A percentile compares a stretch with the other conserved stretches of the same genome.
Evolutionary conservation across 768 basidiomycete genomes (phyloP).

Genomic region (Tricholoma furcatifolium): DNA sequence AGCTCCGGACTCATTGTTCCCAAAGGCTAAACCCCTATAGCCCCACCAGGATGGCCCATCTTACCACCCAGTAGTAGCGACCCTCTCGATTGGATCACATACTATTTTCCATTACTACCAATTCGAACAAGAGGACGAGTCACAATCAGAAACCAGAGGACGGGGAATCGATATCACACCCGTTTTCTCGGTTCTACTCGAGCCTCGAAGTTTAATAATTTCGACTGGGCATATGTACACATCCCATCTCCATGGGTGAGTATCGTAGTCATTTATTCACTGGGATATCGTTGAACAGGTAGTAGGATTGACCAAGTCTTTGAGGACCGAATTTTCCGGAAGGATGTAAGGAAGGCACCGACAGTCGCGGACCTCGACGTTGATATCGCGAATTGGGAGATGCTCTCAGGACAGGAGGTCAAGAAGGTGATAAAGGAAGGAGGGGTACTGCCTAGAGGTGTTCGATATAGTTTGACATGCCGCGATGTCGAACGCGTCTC

Average conservation of each 20-base stretch:
- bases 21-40: conserved; percentile 34
- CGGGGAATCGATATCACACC: conserved; percentile 64
- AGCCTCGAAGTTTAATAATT: conserved; percentile 84
- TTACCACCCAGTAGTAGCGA: conserved; percentile 86
- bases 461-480: conserved; percentile 83
- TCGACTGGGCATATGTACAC: conserved; percentile 70
- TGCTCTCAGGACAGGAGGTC: conserved; percentile 42
- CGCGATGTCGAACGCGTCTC: conserved; percentile 73
- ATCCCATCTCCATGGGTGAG: conserved; percentile 71
- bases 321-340: conserved; percentile 44
- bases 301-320: conserved; percentile 56
- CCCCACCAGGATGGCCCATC: conserved; percentile 92
- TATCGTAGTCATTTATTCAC: not conserved
- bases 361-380: conserved; percentile 26
- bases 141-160: conserved; percentile 33
- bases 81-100: conserved; percentile 86
- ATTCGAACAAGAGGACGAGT: conserved; percentile 38
- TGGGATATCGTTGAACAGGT: conserved; percentile 11
- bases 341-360: conserved; percentile 22
- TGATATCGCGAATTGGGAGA: conserved; percentile 56
- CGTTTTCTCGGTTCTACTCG: conserved; percentile 71
- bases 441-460: conserved; percentile 52
- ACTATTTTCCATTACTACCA: conserved; percentile 81
- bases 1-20: not conserved
- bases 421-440: conserved; percentile 42